These are phyloP conservation scores for Pilobolus umbonatus DNA, from an alignment of 192 early-diverging fungal species.

Conservation along the genomic window DNA sequence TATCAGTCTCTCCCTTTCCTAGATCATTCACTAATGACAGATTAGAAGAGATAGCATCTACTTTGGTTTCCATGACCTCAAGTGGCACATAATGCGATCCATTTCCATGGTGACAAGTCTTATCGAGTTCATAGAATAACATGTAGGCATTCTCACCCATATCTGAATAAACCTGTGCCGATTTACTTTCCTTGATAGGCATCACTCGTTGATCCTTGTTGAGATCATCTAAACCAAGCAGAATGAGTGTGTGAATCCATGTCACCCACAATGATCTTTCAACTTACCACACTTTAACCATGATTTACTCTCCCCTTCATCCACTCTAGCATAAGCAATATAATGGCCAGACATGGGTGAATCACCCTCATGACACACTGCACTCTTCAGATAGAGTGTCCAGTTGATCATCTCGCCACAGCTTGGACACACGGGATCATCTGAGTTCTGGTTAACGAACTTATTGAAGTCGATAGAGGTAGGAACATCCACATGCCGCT, in stretches of 20 bases:
- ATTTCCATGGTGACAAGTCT: conserved; percentile 22
- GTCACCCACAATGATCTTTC: background rate
- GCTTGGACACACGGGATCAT: conserved; percentile 21
- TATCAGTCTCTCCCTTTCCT: too few relatives aligned
- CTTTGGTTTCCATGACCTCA: too few relatives aligned
- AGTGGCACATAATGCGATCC: too few relatives aligned
- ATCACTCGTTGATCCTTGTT: conserved; percentile 43
- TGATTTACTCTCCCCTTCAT: conserved; percentile 31
- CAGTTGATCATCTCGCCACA: conserved; percentile 16
- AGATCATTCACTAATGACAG: too few relatives aligned
- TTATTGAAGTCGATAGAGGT: conserved; percentile 39
- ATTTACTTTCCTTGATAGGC: conserved; percentile 29
- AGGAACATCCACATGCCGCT: conserved; percentile 50
- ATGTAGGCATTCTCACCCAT: conserved; percentile 54
- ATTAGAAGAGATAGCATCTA: too few relatives aligned
- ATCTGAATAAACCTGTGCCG: conserved; percentile 38
- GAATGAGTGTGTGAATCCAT: background rate
- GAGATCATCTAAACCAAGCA: conserved; percentile 52
- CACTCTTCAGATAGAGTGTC: conserved; percentile 20
- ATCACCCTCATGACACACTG: conserved; percentile 25
- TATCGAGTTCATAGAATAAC: conserved; percentile 61
- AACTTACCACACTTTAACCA: conserved; percentile 34
- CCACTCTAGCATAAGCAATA: conserved; percentile 25
- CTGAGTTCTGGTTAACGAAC: conserved; percentile 45
- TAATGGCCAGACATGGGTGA: conserved; percentile 32